Conservation (phyloP, 345 rosid species). For the Rhizophora mangle region DNA sequence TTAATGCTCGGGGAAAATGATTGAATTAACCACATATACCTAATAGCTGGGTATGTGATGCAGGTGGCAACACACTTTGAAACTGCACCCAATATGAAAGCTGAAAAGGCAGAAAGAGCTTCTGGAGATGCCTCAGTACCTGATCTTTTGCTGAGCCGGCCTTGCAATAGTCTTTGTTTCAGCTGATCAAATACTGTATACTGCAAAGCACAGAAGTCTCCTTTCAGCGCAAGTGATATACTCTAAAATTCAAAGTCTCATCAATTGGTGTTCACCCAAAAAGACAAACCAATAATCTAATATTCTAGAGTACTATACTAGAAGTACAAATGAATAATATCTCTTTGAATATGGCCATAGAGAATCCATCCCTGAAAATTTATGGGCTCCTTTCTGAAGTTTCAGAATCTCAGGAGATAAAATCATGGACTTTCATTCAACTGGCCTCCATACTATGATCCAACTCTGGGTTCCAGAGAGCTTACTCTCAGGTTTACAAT, state of each 20-base stretch:
- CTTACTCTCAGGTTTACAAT: no score
- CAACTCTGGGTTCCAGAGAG: no score
- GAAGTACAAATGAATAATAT: background rate
- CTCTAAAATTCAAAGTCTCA: background rate
- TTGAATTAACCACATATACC: slow-evolving; percentile 5
- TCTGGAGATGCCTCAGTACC: slow-evolving; percentile 20
- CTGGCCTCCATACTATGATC: no score
- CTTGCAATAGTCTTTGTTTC: slow-evolving; percentile 22
- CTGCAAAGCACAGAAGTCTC: slow-evolving; percentile 12
- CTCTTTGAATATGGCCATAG: background rate
- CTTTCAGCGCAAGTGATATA: background rate
- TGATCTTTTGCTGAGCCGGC: slow-evolving; percentile 15
- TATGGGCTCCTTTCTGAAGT: background rate
- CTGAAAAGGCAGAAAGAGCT: slow-evolving; percentile 24
- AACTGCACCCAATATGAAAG: slow-evolving; percentile 31
- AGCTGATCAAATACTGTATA: slow-evolving; percentile 36
- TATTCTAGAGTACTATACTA: background rate
- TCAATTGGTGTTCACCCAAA: background rate
- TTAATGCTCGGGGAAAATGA: background rate
- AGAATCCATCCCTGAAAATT: background rate
- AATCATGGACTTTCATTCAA: background rate
- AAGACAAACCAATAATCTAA: background rate
- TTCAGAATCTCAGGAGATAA: background rate
- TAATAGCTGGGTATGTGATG: slow-evolving; percentile 30
- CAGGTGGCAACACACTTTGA: slow-evolving; percentile 31